phyloP scores from a whole-genome alignment of 768 basidiomycete species.

The Russula sp. region DNA sequence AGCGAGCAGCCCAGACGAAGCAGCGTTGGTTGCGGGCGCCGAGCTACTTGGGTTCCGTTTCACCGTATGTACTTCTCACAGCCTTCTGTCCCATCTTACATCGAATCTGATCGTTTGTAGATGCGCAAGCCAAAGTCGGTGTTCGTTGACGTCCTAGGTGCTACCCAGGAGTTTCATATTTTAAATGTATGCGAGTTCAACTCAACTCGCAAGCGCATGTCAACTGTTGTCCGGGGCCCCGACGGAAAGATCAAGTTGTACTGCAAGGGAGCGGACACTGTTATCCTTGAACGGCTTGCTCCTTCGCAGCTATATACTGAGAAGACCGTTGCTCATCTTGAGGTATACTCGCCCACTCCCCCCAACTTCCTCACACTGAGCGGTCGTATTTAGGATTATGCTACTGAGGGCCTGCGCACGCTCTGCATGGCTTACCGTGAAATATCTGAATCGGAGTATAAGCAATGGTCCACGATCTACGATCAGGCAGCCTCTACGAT shows the following conservation, averaged over 20 bases:
- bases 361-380: not conserved
- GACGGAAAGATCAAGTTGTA: conserved; percentile 92
- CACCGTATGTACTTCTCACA: conserved; percentile 51
- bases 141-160: conserved; percentile 74
- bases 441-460: conserved; percentile 84
- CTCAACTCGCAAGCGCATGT: conserved; percentile 96
- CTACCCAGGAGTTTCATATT: conserved; percentile 74
- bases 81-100: not conserved
- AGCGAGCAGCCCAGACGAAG: conserved; percentile 97
- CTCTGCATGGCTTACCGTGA: conserved; percentile 95
- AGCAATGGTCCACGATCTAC: conserved; percentile 82
- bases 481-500: conserved; percentile 91
- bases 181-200: conserved; percentile 99
- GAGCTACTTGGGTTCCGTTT: conserved; percentile 90
- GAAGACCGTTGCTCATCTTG: conserved; percentile 81
- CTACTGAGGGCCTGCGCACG: conserved; percentile 93
- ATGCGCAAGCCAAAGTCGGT: conserved; percentile 94
- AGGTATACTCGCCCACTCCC: conserved; percentile 41
- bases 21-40: conserved; percentile 90
- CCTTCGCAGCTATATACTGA: conserved; percentile 81
- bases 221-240: conserved; percentile 80
- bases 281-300: conserved; percentile 89
- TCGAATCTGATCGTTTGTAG: conserved; percentile 38
- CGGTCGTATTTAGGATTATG: conserved; percentile 62
- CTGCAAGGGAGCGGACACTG: conserved; percentile 96